Percentiles rank a stretch among this genome's conserved stretches.
phyloP scores from a whole-genome alignment of 345 rosid genomes.

The Rhizophora apiculata region DNA sequence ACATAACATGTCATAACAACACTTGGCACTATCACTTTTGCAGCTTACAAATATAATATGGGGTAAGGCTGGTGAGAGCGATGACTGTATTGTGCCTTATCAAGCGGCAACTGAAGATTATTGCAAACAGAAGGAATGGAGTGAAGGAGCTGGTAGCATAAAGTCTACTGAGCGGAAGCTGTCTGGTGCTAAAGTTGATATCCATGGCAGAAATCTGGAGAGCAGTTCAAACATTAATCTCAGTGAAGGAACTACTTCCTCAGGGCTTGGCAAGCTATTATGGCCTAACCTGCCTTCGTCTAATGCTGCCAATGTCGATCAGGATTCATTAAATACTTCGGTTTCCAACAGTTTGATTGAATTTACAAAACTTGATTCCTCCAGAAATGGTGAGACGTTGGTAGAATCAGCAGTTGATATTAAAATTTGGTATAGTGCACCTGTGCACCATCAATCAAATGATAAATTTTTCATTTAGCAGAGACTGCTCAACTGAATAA shows the following conservation, averaged over 20 bases:
- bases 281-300: constrained; percentile 54
- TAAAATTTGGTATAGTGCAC: constrained; percentile 20
- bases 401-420: constrained; percentile 22
- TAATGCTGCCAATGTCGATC: constrained; percentile 40
- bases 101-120: constrained; percentile 45
- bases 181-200: constrained; percentile 33
- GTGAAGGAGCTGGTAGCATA: constrained; percentile 36
- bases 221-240: constrained; percentile 38
- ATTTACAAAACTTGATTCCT: constrained; percentile 37
- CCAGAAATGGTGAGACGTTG: constrained; percentile 47
- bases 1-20: constrained; percentile 10
- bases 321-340: constrained; percentile 45
- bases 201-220: constrained; percentile 41
- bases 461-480: constrained; percentile 36
- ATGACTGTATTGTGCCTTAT: constrained; percentile 78
- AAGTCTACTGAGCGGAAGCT: constrained; percentile 45
- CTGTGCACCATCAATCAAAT: constrained; percentile 17
- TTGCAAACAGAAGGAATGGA: constrained; percentile 45
- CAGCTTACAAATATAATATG: constrained; percentile 89
- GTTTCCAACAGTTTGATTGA: constrained; percentile 45
- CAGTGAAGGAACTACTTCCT: constrained; percentile 40
- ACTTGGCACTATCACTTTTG: constrained; percentile 22
- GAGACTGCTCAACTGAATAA: constrained; percentile 48
- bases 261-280: constrained; percentile 45
- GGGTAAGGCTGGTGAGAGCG: constrained; percentile 66